These are phyloP conservation scores for Chamaecrista fasciculata DNA, from an alignment of 306 rosid species.

Conservation along the genomic window DNA sequence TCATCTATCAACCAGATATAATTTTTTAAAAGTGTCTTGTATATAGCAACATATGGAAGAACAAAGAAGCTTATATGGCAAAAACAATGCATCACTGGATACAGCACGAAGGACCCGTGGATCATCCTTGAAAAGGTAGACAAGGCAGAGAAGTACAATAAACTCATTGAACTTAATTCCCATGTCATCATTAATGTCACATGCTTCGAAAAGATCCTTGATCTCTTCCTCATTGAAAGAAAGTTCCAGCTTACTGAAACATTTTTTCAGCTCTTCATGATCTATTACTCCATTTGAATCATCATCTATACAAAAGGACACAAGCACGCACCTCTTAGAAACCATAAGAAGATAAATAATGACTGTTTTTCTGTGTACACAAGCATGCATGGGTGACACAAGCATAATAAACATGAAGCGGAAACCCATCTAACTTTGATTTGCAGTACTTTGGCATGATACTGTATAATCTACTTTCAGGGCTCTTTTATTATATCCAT, in stretches of 20 bases:
- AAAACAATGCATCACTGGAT: conserved; percentile 41
- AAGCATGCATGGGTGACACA: neutral
- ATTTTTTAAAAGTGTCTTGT: conserved; percentile 1
- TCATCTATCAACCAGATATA: neutral
- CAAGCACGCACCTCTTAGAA: conserved; percentile 22
- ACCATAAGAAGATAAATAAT: neutral
- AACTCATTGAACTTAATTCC: conserved; percentile 84
- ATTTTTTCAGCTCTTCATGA: conserved; percentile 65
- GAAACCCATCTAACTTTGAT: neutral
- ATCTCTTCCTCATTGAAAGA: conserved; percentile 69
- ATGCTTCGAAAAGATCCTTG: conserved; percentile 76
- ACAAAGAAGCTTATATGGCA: conserved; percentile 19
- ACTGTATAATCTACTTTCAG: neutral
- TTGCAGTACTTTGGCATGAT: conserved; percentile 19
- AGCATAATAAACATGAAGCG: too few species aligned
- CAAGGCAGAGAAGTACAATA: conserved; percentile 87
- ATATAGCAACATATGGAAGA: neutral
- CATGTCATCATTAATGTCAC: conserved; percentile 74
- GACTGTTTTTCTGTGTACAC: neutral
- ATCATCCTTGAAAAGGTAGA: conserved; percentile 77
- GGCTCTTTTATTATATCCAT: neutral
- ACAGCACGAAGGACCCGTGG: conserved; percentile 47
- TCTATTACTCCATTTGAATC: conserved; percentile 86
- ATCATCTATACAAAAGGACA: conserved; percentile 58
- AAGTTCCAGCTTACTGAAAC: conserved; percentile 71